Evolutionary conservation across 208 protist species (phyloP).

Genomic region (Leishmania lainsoni): DNA sequence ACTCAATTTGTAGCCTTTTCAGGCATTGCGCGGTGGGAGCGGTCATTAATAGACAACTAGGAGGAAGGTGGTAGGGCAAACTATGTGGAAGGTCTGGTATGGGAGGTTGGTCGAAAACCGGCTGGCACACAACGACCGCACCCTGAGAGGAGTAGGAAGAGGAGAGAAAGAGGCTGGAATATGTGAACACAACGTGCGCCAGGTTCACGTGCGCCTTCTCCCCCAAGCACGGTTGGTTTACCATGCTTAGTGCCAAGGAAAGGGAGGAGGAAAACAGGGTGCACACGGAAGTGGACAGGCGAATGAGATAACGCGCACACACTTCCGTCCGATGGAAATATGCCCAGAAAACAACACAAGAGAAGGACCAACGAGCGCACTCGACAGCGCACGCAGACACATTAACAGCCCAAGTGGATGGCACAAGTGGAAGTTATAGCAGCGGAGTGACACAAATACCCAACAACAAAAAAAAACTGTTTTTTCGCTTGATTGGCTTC

Average conservation of each 20-base stretch:
- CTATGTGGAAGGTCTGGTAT: not conserved
- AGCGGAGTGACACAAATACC: no score
- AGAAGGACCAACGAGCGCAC: no score
- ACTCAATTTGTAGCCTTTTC: conserved; percentile 63
- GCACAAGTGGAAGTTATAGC: no score
- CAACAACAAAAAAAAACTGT: not conserved
- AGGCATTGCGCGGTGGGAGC: conserved; percentile 37
- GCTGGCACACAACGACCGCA: not conserved
- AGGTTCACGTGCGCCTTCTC: not conserved
- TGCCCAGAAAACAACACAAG: not conserved
- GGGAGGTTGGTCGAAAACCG: not conserved
- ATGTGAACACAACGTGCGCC: not conserved
- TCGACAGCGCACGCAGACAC: no score
- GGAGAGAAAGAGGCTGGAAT: not conserved
- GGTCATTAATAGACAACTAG: conserved; percentile 5
- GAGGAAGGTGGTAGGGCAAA: not conserved
- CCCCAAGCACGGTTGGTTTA: not conserved
- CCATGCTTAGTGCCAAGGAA: not conserved
- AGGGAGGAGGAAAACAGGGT: not conserved
- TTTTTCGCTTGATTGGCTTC: no score
- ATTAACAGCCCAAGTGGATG: no score
- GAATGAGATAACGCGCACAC: no score
- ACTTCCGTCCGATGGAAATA: not conserved
- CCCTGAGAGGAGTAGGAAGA: not conserved
- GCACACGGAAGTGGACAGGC: not conserved